Conservation (phyloP, 257 asterid species). For the Cynanchum wilfordii region DNA sequence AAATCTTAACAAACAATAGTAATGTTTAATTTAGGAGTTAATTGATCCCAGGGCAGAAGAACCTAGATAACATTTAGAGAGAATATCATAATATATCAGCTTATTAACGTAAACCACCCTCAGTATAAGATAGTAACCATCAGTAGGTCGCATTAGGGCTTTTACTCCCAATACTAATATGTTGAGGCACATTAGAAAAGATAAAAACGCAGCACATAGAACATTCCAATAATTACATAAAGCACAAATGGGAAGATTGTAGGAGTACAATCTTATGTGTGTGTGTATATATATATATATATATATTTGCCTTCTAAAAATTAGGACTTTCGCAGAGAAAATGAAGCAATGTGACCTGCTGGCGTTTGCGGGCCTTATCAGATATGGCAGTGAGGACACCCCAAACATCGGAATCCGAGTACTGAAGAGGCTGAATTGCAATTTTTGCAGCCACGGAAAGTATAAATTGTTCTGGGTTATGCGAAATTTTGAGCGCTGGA, state of each 20-base stretch:
- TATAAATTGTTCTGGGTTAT: slow-evolving; percentile 43
- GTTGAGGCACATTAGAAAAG: too few relatives aligned
- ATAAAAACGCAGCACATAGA: background rate
- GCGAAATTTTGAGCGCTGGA: slow-evolving; percentile 26
- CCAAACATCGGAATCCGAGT: slow-evolving; percentile 84
- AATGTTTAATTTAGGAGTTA: background rate
- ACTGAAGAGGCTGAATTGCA: slow-evolving; percentile 78
- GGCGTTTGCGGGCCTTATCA: slow-evolving; percentile 80
- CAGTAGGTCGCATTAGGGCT: background rate
- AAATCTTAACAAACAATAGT: background rate
- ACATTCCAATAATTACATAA: background rate
- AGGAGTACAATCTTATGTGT: background rate
- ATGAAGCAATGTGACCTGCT: slow-evolving; percentile 39
- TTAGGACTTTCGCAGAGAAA: background rate
- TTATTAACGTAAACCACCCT: background rate
- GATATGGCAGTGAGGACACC: slow-evolving; percentile 97
- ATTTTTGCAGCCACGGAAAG: slow-evolving; percentile 61
- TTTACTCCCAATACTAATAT: background rate
- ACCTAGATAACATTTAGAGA: background rate
- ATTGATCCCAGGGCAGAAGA: background rate
- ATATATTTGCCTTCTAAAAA: background rate
- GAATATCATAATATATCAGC: background rate
- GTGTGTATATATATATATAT: too few relatives aligned
- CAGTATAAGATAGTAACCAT: background rate
- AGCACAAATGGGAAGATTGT: background rate